Evolutionary conservation across 176 grass and related monocot species (phyloP), one percentile per base, ranked within the genome.

Genomic region (Raddia distichophylla): DNA sequence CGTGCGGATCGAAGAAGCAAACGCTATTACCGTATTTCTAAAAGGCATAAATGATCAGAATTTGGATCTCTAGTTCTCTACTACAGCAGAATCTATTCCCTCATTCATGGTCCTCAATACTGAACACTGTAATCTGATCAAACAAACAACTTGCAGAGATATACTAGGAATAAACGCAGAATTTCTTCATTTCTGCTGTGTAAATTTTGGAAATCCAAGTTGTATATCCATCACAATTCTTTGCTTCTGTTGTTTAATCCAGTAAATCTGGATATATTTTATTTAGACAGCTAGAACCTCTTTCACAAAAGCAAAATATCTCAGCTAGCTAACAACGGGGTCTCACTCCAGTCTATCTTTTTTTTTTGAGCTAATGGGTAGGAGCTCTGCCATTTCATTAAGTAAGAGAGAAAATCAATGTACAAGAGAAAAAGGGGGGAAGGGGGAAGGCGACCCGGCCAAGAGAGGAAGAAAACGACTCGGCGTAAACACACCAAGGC

Each of bases 141-240:
- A 34, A 56, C 8, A 15, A 64, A 50, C 61, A 58, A 75, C 81
- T 47, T 18, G 10, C 7, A 17, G 60, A 74, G 59, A 83, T 67
- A 83, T 67, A 45, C 60, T 50, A 67, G 56, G 81, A 67, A 83
- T 67, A 83, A 83, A 83, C 61, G 60, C 33, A 14, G 33, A 19
- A 83, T 12, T 75, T 46, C 5, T 76, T 54, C 6, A 18, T 55
- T 73, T 74, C 17, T 42, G 18, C 58, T 42, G 60, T 62, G 46
- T 40, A 62, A 52, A 83, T 62, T 51, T 83, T 16, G 8, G 52
- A 52, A 27, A 73, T 14, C 42, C 11, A 5, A 17, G 47, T 51
- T 82, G 18, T 1, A 65, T n/a, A 57, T 67, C 18, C n/a, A 15
- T 68, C 63, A 22, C 50, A 32, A 64, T 52, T 54, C 18, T 45